Percentiles rank a stretch among this genome's conserved stretches.
These are phyloP conservation scores for Alternaria incomplexa DNA, from an alignment of 2,329 filamentous ascomycete genomes.

Conservation along the genomic window DNA sequence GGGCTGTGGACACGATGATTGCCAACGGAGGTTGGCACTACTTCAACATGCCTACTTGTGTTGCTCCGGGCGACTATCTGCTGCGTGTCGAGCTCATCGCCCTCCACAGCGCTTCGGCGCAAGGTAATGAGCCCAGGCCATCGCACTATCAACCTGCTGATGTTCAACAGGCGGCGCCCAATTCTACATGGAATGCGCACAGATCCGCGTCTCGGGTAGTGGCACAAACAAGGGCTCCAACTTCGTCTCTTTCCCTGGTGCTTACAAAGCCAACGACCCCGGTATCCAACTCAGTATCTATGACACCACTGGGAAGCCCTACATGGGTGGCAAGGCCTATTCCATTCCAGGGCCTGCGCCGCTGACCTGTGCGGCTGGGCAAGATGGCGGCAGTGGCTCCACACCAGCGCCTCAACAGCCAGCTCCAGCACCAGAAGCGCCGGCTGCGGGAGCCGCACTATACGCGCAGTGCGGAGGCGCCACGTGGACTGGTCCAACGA, in stretches of 20 bases:
- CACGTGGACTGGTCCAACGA: slow-evolving; percentile 32
- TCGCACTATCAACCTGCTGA: neutral
- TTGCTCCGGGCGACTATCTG: slow-evolving; percentile 47
- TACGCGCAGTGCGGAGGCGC: slow-evolving; percentile 19
- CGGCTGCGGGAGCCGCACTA: slow-evolving; percentile 15
- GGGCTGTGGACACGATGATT: slow-evolving; percentile 57
- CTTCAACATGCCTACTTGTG: slow-evolving; percentile 39
- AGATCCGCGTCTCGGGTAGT: slow-evolving; percentile 28
- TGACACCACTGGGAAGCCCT: slow-evolving; percentile 15
- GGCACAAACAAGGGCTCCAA: slow-evolving; percentile 20
- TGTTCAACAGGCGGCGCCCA: slow-evolving; percentile 6
- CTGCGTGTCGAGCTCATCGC: slow-evolving; percentile 51
- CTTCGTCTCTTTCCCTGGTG: slow-evolving; percentile 33
- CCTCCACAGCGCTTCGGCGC: slow-evolving; percentile 41
- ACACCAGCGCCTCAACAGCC: neutral
- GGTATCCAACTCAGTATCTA: slow-evolving; percentile 29
- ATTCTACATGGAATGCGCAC: slow-evolving; percentile 33
- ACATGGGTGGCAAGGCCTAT: slow-evolving; percentile 42
- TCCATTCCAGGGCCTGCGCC: slow-evolving; percentile 56
- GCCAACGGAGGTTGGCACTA: slow-evolving; percentile 52
- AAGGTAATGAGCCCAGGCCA: neutral
- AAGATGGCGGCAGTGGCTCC: neutral
- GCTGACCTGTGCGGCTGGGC: slow-evolving; percentile 47
- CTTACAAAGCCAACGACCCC: slow-evolving; percentile 29
- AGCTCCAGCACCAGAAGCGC: neutral